Percentiles rank a stretch among this genome's conserved stretches.
phyloP scores from a whole-genome alignment of 1,139 yeast genomes.

The Blastobotrys persicus region DNA sequence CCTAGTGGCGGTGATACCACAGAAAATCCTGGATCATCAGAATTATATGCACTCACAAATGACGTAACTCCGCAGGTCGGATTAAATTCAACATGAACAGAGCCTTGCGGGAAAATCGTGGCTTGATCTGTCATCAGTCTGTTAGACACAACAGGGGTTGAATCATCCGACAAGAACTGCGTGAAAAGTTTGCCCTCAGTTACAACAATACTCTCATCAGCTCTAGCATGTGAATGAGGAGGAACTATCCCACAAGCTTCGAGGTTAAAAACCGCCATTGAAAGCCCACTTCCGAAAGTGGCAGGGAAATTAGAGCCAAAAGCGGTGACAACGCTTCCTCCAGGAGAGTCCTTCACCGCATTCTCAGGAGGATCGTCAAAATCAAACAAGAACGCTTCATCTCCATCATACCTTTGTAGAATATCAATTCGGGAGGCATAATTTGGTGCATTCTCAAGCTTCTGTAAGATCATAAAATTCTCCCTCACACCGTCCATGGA shows the following conservation, averaged over 20 bases:
- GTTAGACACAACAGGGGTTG: constrained; percentile 21
- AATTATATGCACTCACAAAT: constrained; percentile 22
- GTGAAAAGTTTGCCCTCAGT: constrained; percentile 23
- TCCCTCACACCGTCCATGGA: constrained; percentile 3
- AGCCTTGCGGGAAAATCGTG: constrained; percentile 25
- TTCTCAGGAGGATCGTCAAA: constrained; percentile 24
- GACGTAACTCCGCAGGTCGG: constrained; percentile 25
- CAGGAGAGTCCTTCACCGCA: constrained; percentile 18
- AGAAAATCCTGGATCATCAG: constrained; percentile 27
- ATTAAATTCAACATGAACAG: constrained; percentile 24
- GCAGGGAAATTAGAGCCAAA: constrained; percentile 28
- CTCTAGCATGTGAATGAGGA: constrained; percentile 28
- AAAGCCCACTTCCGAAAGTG: constrained; percentile 22
- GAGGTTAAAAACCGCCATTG: constrained; percentile 22
- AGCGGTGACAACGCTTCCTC: constrained; percentile 26
- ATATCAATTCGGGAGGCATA: constrained; percentile 20
- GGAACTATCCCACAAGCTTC: constrained; percentile 28
- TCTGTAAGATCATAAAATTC: constrained; percentile 7
- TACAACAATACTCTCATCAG: constrained; percentile 26
- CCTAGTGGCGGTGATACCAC: constrained; percentile 21
- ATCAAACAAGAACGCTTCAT: constrained; percentile 26
- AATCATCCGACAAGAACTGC: constrained; percentile 25
- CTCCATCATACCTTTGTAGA: constrained; percentile 20
- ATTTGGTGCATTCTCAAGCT: constrained; percentile 19
- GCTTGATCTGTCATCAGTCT: constrained; percentile 19